phyloP scores from a whole-genome alignment of 2,329 filamentous ascomycete genomes.

The Colletotrichum neosansevieriae region DNA sequence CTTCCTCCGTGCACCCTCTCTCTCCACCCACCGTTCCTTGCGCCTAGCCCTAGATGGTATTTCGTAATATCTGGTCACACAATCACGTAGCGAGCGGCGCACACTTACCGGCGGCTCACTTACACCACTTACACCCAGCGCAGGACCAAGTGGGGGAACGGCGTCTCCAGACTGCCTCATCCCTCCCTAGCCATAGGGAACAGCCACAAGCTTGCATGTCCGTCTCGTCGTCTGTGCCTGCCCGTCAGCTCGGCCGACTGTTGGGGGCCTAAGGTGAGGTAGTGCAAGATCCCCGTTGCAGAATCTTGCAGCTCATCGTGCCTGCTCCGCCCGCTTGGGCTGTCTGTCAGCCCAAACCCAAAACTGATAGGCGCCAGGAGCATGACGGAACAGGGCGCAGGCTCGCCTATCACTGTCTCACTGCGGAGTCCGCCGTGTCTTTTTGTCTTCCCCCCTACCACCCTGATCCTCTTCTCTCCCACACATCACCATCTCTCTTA shows the following conservation, averaged over 20 bases:
- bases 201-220: constrained; percentile 20
- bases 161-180: constrained; percentile 11
- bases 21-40: constrained; percentile 2
- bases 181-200: constrained; percentile 1
- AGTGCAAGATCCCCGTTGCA: constrained; percentile 39
- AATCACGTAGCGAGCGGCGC: constrained; percentile 1
- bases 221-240: constrained; percentile 1
- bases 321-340: not conserved
- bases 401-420: constrained; percentile 30
- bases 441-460: not conserved
- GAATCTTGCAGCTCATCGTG: constrained; percentile 26
- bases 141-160: constrained; percentile 4
- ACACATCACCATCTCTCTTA: constrained; percentile 24
- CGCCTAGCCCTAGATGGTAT: not conserved
- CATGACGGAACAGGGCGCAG: constrained; percentile 24
- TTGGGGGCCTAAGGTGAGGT: not conserved
- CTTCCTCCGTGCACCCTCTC: constrained; percentile 18
- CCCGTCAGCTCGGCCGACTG: constrained; percentile 1
- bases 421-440: constrained; percentile 8
- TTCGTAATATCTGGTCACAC: not conserved
- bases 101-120: not conserved
- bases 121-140: constrained; percentile 3
- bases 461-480: not conserved
- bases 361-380: constrained; percentile 24
- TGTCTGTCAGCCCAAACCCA: constrained; percentile 3